Evolutionary conservation across 2,329 filamentous ascomycete species (phyloP).

Genomic region (Neopestalotiopsis clavispora): DNA sequence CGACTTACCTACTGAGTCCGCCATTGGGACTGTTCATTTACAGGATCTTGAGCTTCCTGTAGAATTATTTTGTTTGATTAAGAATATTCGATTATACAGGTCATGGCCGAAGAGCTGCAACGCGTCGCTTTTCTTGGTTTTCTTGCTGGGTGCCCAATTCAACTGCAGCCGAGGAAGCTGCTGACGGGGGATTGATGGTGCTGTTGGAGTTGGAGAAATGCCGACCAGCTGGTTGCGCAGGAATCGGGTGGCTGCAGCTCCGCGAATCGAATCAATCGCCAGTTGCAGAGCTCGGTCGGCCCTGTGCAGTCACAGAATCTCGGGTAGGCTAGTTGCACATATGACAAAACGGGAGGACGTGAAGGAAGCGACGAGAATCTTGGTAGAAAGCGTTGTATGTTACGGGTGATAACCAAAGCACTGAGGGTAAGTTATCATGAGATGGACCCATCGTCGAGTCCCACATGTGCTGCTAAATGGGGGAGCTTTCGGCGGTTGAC

Average conservation of each 20-base stretch:
- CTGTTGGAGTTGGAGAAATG: slow-evolving; percentile 9
- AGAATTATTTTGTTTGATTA: not conserved
- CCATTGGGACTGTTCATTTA: slow-evolving; percentile 44
- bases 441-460: slow-evolving; percentile 3
- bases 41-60: not conserved
- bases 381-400: slow-evolving; percentile 1
- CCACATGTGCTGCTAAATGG: not conserved
- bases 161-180: slow-evolving; percentile 13
- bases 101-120: not conserved
- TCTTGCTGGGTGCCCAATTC: not conserved
- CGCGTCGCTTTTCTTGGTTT: not conserved
- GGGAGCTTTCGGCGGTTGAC: slow-evolving; percentile 1
- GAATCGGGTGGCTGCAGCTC: not conserved
- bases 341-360: not conserved
- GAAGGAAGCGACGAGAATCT: not conserved
- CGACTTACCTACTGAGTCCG: slow-evolving; percentile 57
- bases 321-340: not conserved
- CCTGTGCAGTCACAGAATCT: not conserved
- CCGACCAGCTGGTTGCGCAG: not conserved
- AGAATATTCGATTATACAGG: not conserved
- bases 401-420: not conserved
- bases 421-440: slow-evolving; percentile 1
- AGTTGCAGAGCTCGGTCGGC: not conserved
- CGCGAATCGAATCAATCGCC: not conserved
- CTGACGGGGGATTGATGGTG: not conserved